Evolutionary conservation across 2,329 filamentous ascomycete genomes (phyloP), one percentile per base, ranked within the genome.

Genomic region (Calonectria pteridis): DNA sequence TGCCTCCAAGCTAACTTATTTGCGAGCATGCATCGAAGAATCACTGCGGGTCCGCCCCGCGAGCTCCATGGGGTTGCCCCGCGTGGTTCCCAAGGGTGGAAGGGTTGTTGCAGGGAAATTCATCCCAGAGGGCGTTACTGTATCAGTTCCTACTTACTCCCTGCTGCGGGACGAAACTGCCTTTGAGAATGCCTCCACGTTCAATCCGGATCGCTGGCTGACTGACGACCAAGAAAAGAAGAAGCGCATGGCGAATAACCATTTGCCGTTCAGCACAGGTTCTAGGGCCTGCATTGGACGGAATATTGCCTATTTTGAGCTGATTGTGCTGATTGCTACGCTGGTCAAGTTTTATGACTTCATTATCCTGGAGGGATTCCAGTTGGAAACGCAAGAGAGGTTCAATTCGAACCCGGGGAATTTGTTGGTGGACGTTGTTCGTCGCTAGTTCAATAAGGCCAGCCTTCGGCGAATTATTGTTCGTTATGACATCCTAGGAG

Each of bases 261-360:
- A 69, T 28, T 18, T 73, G 13, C 71, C 66, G 2, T 73, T 73
- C 26, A 73, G 71, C 50, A 69, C 67, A 2, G 71, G 66, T 6
- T 37, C 71, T 4, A n/a, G 71, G 3, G 71, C 71, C n/a, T 73
- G 66, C 13, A 73, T 73, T 51, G 71, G 71, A 14, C 35, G 71
- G 23, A 73, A 73, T 40, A 73, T 73, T 59, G 66, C 71, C 4
- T 73, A 73, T 40, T 73, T 59, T 43, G 71, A 73, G 31, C 59
- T 69, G 26, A 20, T 73, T 28, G 28, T 73, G 13, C 18, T 73
- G 9, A 62, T 73, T 28, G 33, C 71, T 1, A 26, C 59, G 0
- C 11, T 73, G 16, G 66, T 35, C 2, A 73, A 49, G 49, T 50
- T 50, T 23, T 73, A 50, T 31, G 59, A 73, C 29, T 58, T 37